Percentiles rank a stretch among this genome's conserved stretches.
Conservation (phyloP, 2,329 filamentous ascomycete genomes). For the Colletotrichum tamarilloi region DNA sequence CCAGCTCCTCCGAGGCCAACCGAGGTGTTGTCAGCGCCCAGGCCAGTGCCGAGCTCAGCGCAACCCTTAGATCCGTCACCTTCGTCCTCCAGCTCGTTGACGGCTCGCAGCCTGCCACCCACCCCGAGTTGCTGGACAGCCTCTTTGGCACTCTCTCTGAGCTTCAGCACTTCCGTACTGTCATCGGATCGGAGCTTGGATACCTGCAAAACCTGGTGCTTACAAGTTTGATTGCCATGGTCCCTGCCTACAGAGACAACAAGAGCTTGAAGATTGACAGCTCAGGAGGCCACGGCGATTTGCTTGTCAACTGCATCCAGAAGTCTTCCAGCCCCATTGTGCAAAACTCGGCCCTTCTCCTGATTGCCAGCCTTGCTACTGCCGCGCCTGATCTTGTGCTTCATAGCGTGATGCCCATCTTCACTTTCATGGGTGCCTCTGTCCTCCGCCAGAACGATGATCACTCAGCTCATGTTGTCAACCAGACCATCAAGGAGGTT, state of each 20-base stretch:
- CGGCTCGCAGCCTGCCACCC: constrained; percentile 77
- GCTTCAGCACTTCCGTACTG: constrained; percentile 83
- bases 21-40: constrained; percentile 69
- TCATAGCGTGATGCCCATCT: constrained; percentile 98
- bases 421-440: constrained; percentile 96
- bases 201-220: constrained; percentile 91
- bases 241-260: constrained; percentile 77
- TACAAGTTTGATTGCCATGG: constrained; percentile 83
- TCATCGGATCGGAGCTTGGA: constrained; percentile 86
- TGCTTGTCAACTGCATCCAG: constrained; percentile 94
- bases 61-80: constrained; percentile 80
- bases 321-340: constrained; percentile 92
- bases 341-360: constrained; percentile 88
- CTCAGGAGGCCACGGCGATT: constrained; percentile 84
- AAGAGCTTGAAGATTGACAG: constrained; percentile 76
- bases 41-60: constrained; percentile 73
- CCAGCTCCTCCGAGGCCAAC: constrained; percentile 77
- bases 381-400: constrained; percentile 91
- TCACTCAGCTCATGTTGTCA: constrained; percentile 95
- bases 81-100: constrained; percentile 92
- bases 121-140: constrained; percentile 80
- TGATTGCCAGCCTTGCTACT: constrained; percentile 87
- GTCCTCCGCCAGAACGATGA: constrained; percentile 94
- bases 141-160: constrained; percentile 89
- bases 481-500: constrained; percentile 93